These are phyloP conservation scores for Durusdinium trenchii DNA, from an alignment of 73 alveolate species.

Conservation along the genomic window DNA sequence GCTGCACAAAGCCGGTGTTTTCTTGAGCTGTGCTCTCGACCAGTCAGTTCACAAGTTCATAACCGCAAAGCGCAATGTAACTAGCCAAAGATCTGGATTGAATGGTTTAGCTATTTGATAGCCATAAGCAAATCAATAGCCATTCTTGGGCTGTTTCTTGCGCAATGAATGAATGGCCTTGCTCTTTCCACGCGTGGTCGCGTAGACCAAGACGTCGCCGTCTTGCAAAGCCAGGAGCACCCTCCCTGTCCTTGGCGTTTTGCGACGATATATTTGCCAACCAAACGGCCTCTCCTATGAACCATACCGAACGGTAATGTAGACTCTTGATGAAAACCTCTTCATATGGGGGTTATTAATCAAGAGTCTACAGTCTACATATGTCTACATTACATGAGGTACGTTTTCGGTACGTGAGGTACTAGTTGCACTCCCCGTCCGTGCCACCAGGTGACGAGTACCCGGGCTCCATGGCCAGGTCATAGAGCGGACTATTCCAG, in stretches of 20 bases:
- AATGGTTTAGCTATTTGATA: background rate
- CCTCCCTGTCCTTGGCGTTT: conserved; percentile 48
- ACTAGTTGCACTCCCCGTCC: no score
- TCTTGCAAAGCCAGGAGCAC: conserved; percentile 84
- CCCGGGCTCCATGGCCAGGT: conserved; percentile 94
- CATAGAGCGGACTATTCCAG: conserved; percentile 77
- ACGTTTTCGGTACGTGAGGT: no score
- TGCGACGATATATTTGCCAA: background rate
- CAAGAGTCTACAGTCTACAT: no score
- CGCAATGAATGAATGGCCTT: no score
- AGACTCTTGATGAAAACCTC: no score
- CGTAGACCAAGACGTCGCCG: conserved; percentile 80
- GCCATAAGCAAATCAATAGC: background rate
- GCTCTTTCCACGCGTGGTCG: conserved; percentile 90
- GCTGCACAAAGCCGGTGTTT: no score
- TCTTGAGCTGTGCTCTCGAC: no score
- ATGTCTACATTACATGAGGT: no score
- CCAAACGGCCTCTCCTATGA: background rate
- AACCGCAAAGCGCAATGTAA: background rate
- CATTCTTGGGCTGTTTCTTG: no score
- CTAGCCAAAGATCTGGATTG: background rate
- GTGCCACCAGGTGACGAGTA: no score
- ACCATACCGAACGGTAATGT: no score
- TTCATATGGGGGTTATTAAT: no score
- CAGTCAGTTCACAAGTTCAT: background rate